A percentile compares a stretch with the other conserved stretches of the same genome.
Evolutionary conservation across 306 rosid species (phyloP).

Genomic region (Geum urbanum): DNA sequence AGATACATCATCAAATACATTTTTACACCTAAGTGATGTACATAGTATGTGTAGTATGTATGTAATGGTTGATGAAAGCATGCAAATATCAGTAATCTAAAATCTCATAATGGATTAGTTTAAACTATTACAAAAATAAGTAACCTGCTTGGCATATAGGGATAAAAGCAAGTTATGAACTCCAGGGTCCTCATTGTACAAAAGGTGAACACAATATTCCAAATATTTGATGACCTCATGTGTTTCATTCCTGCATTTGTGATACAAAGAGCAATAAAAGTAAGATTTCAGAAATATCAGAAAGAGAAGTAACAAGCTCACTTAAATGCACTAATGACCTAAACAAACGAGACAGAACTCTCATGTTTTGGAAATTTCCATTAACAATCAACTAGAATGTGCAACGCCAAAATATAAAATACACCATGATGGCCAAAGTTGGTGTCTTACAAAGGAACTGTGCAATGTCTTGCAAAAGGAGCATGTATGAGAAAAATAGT

Average conservation of each 20-base stretch:
- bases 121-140: constrained; percentile 15
- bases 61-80: background rate
- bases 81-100: background rate
- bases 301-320: background rate
- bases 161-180: constrained; percentile 92
- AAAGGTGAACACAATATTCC: constrained; percentile 85
- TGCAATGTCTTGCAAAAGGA: background rate
- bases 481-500: background rate
- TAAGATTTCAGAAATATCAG: background rate
- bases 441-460: background rate
- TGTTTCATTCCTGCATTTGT: constrained; percentile 83
- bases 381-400: background rate
- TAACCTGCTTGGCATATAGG: constrained; percentile 92
- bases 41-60: background rate
- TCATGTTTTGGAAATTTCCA: background rate
- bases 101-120: background rate
- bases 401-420: background rate
- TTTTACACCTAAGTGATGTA: background rate
- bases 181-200: constrained; percentile 97
- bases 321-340: background rate
- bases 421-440: background rate
- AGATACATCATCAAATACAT: background rate
- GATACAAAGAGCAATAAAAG: constrained; percentile 17
- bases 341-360: background rate
- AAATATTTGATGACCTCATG: constrained; percentile 96